Conservation (phyloP, 2,329 filamentous ascomycete species). For the Davidsoniella neocaledoniae region DNA sequence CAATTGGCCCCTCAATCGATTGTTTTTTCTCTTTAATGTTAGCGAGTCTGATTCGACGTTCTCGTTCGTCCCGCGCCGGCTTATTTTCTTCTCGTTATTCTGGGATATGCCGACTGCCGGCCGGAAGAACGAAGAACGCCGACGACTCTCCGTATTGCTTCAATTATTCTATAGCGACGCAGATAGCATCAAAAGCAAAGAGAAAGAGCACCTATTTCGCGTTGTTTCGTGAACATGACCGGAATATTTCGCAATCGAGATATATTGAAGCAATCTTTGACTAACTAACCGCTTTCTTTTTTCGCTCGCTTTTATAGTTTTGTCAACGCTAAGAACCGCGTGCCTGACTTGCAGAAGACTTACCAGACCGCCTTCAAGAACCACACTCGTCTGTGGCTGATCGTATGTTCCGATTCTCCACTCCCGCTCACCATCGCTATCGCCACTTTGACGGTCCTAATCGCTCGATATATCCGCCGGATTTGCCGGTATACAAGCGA, state of each 20-base stretch:
- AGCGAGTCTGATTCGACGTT: background rate
- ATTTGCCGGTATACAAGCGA: background rate
- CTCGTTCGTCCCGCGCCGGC: background rate
- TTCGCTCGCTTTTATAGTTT: conserved; percentile 25
- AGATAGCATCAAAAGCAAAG: no score
- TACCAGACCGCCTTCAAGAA: conserved; percentile 59
- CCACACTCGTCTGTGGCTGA: conserved; percentile 57
- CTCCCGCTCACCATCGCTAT: conserved; percentile 11
- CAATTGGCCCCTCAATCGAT: background rate
- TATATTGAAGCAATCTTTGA: background rate
- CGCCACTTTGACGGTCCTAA: background rate
- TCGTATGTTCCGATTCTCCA: conserved; percentile 38
- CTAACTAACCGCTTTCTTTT: conserved; percentile 5
- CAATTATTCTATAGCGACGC: no score
- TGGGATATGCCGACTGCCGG: background rate
- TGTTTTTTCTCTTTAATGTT: background rate
- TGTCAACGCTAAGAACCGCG: conserved; percentile 59
- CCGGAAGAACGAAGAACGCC: no score
- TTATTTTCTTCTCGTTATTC: background rate
- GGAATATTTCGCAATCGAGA: background rate
- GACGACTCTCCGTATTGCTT: no score
- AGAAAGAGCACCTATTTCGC: background rate
- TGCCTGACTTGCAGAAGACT: conserved; percentile 55
- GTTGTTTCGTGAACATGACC: background rate
- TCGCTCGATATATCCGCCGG: background rate